A percentile compares a stretch with the other conserved stretches of the same genome.
Conservation (phyloP, 2,329 filamentous ascomycete genomes). For the Neonectria hederae region DNA sequence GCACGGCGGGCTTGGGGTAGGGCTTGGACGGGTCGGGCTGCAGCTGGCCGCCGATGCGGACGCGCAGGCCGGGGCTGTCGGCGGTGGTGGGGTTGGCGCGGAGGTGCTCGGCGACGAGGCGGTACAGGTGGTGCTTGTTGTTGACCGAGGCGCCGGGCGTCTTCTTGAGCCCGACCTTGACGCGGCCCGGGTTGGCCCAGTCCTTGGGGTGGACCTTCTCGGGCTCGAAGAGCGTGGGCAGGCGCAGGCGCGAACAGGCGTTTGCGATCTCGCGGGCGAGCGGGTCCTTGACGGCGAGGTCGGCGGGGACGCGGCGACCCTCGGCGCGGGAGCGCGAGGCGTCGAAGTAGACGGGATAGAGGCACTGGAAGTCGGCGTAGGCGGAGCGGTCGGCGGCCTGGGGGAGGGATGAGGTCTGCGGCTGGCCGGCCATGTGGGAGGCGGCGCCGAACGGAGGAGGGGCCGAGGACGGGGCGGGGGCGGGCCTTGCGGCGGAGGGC, state of each 20-base stretch:
- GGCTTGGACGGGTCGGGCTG: conserved; percentile 69
- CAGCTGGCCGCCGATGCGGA: conserved; percentile 78
- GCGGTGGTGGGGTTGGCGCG: conserved; percentile 80
- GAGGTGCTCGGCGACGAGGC: conserved; percentile 80
- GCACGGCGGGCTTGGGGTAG: conserved; percentile 77
- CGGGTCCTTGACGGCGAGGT: conserved; percentile 82
- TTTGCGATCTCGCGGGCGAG: conserved; percentile 89
- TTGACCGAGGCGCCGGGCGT: conserved; percentile 57
- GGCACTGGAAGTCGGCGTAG: conserved; percentile 83
- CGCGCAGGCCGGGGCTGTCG: conserved; percentile 70
- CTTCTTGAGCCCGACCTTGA: conserved; percentile 74
- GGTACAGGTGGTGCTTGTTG: conserved; percentile 88
- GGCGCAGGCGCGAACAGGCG: conserved; percentile 78
- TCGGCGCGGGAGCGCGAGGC: conserved; percentile 75
- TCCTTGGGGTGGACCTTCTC: conserved; percentile 95
- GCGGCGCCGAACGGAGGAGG: conserved; percentile 35
- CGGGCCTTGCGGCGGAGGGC: conserved; percentile 38
- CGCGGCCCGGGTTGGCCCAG: conserved; percentile 94
- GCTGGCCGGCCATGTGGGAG: conserved; percentile 37
- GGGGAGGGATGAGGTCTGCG: conserved; percentile 43
- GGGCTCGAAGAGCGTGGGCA: conserved; percentile 84
- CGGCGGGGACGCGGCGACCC: conserved; percentile 79
- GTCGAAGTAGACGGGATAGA: conserved; percentile 98
- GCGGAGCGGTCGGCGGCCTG: conserved; percentile 59
- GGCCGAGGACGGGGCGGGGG: conserved; percentile 36